phyloP scores from a whole-genome alignment of 2,329 filamentous ascomycete species.

The Cytospora chrysosperma region DNA sequence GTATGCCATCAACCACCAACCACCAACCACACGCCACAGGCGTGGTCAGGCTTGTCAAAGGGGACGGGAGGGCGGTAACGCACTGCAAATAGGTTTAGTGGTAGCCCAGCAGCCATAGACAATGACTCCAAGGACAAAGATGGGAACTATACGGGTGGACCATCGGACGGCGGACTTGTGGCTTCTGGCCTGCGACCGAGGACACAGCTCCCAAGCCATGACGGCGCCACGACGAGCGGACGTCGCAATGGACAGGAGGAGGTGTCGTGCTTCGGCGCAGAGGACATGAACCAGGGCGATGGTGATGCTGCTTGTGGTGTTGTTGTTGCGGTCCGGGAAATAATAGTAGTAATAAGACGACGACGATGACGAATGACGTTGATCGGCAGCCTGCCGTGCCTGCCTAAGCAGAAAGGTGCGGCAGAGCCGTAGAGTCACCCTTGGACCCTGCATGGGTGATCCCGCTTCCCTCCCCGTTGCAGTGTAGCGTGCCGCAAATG shows the following conservation, averaged over 20 bases:
- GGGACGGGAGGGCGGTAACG: constrained; percentile 37
- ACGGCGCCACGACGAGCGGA: constrained; percentile 10
- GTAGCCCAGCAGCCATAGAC: constrained; percentile 72
- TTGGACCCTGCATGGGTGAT: background rate
- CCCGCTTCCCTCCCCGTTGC: background rate
- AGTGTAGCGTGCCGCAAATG: background rate
- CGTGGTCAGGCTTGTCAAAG: background rate
- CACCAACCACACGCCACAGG: no score
- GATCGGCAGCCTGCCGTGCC: background rate
- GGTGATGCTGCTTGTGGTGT: background rate
- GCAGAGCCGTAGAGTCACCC: background rate
- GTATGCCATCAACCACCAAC: no score
- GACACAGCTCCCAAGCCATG: constrained; percentile 7
- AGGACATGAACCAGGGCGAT: background rate
- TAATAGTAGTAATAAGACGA: background rate
- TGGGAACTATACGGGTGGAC: constrained; percentile 66
- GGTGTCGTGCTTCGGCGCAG: background rate
- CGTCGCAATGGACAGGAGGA: constrained; percentile 11
- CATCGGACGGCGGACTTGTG: constrained; percentile 51
- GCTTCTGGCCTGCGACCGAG: constrained; percentile 31
- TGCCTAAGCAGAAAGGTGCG: background rate
- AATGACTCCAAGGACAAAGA: constrained; percentile 64
- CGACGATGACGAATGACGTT: background rate
- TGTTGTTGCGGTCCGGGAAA: background rate
- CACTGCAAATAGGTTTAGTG: constrained; percentile 66